These are phyloP conservation scores for Lipomyces orientalis DNA, from an alignment of 805 yeast species.

Conservation along the genomic window DNA sequence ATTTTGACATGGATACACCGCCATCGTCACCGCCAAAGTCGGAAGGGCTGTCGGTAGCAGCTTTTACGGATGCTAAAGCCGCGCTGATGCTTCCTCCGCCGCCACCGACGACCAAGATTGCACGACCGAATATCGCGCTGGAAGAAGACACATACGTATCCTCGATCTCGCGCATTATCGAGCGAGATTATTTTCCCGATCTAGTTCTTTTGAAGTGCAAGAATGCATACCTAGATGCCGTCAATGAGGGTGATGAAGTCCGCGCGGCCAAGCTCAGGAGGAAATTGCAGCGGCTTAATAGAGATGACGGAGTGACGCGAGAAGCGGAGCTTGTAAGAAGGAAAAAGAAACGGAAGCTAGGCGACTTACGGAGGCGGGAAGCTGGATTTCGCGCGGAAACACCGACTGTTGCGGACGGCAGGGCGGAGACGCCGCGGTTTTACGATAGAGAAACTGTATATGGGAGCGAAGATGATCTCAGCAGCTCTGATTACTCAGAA, in stretches of 20 bases:
- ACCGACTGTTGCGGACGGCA: conserved; percentile 14
- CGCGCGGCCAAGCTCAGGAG: conserved; percentile 13
- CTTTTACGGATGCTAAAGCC: conserved; percentile 1
- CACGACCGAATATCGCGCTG: conserved; percentile 31
- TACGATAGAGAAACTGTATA: not conserved
- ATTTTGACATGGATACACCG: not conserved
- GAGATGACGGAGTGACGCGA: conserved; percentile 20
- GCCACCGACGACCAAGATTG: conserved; percentile 14
- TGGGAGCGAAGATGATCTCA: conserved; percentile 2
- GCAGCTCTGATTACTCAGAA: not conserved
- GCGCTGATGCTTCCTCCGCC: conserved; percentile 27
- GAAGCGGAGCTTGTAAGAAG: conserved; percentile 9
- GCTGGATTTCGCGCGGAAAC: conserved; percentile 5
- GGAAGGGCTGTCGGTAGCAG: conserved; percentile 1
- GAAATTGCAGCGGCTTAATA: conserved; percentile 20
- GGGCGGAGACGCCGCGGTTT: conserved; percentile 18
- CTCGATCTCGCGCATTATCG: conserved; percentile 39
- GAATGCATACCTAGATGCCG: conserved; percentile 30
- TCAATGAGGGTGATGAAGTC: conserved; percentile 12
- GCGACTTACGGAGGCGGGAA: not conserved
- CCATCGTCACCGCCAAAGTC: not conserved
- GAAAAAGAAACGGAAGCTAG: not conserved
- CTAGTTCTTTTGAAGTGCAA: conserved; percentile 19
- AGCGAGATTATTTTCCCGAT: conserved; percentile 40
- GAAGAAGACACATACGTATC: conserved; percentile 43